Percentiles rank a stretch among this genome's conserved stretches.
phyloP scores from a whole-genome alignment of 768 basidiomycete genomes.

The Serendipita sp. region DNA sequence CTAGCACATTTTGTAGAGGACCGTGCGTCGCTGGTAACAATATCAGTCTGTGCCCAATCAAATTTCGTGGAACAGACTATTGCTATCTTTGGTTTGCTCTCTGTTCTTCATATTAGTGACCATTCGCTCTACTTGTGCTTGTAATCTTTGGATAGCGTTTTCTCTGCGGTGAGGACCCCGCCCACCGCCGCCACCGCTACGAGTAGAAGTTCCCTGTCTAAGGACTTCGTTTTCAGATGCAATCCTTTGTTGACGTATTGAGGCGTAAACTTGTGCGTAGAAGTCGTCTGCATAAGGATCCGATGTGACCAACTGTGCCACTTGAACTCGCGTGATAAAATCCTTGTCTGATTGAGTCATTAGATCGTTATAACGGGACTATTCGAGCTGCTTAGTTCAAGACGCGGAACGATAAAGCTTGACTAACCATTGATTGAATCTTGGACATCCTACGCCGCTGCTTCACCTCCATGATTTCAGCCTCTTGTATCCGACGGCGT shows the following conservation, averaged over 20 bases:
- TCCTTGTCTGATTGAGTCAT: slow-evolving; percentile 99
- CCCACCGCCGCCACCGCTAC: slow-evolving; percentile 29
- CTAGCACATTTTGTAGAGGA: slow-evolving; percentile 77
- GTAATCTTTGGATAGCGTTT: slow-evolving; percentile 85
- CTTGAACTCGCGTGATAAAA: slow-evolving; percentile 97
- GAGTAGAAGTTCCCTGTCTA: slow-evolving; percentile 41
- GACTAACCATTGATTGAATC: slow-evolving; percentile 71
- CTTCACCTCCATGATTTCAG: slow-evolving; percentile 68
- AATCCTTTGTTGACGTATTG: slow-evolving; percentile 64
- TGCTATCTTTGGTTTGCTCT: slow-evolving; percentile 62
- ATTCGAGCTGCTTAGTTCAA: background rate
- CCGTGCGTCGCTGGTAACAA: slow-evolving; percentile 42
- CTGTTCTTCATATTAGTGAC: slow-evolving; percentile 79
- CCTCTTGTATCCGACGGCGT: slow-evolving; percentile 79
- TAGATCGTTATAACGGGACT: slow-evolving; percentile 86
- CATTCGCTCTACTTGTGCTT: slow-evolving; percentile 88
- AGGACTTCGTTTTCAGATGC: slow-evolving; percentile 63
- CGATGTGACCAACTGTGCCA: slow-evolving; percentile 91
- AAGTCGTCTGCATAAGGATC: slow-evolving; percentile 98
- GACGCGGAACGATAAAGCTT: background rate
- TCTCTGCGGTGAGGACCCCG: slow-evolving; percentile 55
- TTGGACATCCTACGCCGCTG: slow-evolving; percentile 67
- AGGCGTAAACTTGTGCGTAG: slow-evolving; percentile 91
- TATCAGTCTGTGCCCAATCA: slow-evolving; percentile 7
- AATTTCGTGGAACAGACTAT: background rate